Evolutionary conservation across 192 early-diverging fungal genomes (phyloP), one percentile per base, ranked within the genome.

Genomic region (Lobosporangium transversale): DNA sequence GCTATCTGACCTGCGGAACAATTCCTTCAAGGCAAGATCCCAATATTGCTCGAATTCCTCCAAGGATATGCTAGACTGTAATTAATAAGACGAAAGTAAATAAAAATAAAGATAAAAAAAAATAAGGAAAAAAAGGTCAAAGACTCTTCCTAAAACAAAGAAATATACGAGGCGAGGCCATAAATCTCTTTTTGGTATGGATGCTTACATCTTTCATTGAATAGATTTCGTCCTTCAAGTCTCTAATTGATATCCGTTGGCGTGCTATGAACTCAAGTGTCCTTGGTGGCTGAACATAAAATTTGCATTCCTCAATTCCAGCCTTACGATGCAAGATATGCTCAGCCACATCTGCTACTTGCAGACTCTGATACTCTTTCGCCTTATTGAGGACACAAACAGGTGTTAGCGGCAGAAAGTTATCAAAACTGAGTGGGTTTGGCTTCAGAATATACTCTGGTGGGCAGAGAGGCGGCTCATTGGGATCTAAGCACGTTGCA

Each of bases 21-120:
- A 45, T 42, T 70, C 66, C 23, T 37, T 49, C 44, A 81, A 47
- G 1, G 79, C 79, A 14, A 81, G 49, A 1, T 31, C 12, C 79
- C 79, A 81, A 26, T 81, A 81, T 6, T 76, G 66, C 23, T 60
- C 58, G 21, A 81, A 69, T 14, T 69, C 66, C 3, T 66, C 24
- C 3, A 69, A 42, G 8, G 62, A 58, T 27, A 80, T 50, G 24
- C 69, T 73, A 18, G 59, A 40, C 79, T 80, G 49, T 32, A 47
- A 52, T 15, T n/a, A n/a, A n/a, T n/a, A 29, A 52, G 23, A n/a
- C 7, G 44, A 24, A 27, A 21, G 40, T 47, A 35, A 42, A 70
- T 15, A 44, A 36, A 35, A 33, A 36, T 27, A 23, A 14, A 14
- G 18, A 62, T 40, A 18, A 2, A 30, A 31, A 29, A 48, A 8